Percentiles rank a stretch among this genome's conserved stretches.
Evolutionary conservation across 345 rosid species (phyloP).

Genomic region (Syzygium aromaticum): DNA sequence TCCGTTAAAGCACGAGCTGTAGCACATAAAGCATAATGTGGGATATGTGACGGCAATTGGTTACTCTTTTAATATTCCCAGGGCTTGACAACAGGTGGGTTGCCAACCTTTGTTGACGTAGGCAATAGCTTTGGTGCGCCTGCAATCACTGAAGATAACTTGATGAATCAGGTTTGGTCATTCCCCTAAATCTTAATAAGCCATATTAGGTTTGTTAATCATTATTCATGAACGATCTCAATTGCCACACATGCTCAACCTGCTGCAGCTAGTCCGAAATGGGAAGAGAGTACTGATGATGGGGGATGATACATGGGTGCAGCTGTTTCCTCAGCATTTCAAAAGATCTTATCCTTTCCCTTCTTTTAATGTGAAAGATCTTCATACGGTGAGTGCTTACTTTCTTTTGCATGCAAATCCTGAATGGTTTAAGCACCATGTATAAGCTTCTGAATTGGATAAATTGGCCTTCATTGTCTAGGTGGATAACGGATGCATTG

Average conservation of each 20-base stretch:
- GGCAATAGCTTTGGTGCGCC: constrained; percentile 96
- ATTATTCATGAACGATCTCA: background rate
- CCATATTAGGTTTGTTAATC: background rate
- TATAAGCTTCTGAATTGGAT: background rate
- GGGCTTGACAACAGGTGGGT: constrained; percentile 94
- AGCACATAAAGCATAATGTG: background rate
- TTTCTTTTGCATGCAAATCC: background rate
- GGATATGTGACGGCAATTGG: background rate
- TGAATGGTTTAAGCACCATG: background rate
- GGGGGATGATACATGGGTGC: constrained; percentile 97
- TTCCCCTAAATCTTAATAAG: background rate
- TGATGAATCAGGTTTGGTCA: constrained; percentile 54
- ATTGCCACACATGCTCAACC: background rate
- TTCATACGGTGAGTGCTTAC: constrained; percentile 55
- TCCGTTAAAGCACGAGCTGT: background rate
- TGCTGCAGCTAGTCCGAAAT: constrained; percentile 48
- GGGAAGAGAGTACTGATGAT: constrained; percentile 87
- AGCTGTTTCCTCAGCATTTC: constrained; percentile 84
- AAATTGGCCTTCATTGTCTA: constrained; percentile 9
- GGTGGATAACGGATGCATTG: constrained; percentile 94
- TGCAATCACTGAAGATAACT: constrained; percentile 83
- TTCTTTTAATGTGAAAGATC: constrained; percentile 90
- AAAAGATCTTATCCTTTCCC: constrained; percentile 82
- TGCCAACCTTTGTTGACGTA: constrained; percentile 90
- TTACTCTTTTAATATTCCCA: constrained; percentile 7